Evolutionary conservation across 176 grass and related monocot genomes (phyloP), one percentile per base, ranked within the genome.

Genomic region (Phoenix dactylifera): DNA sequence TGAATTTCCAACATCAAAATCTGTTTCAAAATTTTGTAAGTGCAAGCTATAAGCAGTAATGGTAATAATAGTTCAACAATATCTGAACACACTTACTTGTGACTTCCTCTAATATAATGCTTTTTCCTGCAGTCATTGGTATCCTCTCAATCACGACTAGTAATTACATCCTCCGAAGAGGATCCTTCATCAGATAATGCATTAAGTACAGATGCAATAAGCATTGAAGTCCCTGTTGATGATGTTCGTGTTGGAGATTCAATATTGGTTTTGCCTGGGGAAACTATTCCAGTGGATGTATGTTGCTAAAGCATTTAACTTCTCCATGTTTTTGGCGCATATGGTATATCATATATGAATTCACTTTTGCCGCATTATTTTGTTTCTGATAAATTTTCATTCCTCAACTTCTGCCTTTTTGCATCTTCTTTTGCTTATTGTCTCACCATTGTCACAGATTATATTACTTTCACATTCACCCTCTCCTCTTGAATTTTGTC

Each of bases 261-360:
- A 15, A 68, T 96, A 79, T 73, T 96, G 62, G 83, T 96, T 73
- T 83, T 96, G 19, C 86, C 92, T 52, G 92, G 92, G 76, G 92
- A 96, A 80, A 96, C 81, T 20, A 90, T 96, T 50, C 87, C 92
- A 59, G 83, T 96, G 22, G 92, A 96, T 88, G 92, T 96, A 96
- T 69, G 85, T 51, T 59, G 18, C 70, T 16, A 23, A 24, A 23
- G 22, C 29, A 57, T 15, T 16, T 19, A 44, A 44, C 39, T 50
- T 60, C 26, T 55, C 60, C 10, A 14, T 44, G 7, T 4, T 10
- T 50, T 16, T 35, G 50, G 30, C 35, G 0, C 22, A 49, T 20
- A 23, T 63, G 49, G 14, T 6, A 30, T 30, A 30, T 26, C 4
- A 16, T 59, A 14, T 59, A 16, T 5, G 22, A 26, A 66, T 68